A percentile compares a stretch with the other conserved stretches of the same genome.
Conservation (phyloP, 164 flowering plant species). For the Umbilicus rupestris region DNA sequence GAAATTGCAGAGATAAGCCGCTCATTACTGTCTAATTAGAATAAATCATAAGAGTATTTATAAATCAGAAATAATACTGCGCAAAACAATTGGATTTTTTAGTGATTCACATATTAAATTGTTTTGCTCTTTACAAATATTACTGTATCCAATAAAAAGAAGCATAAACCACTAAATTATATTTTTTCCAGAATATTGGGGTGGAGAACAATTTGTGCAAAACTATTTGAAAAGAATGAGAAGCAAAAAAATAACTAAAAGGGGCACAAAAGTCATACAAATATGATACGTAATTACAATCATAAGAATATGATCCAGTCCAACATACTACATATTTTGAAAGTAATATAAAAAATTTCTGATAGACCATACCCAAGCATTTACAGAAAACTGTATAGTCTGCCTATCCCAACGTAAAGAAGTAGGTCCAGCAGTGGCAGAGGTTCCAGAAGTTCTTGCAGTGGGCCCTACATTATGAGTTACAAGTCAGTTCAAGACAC, state of each 20-base stretch:
- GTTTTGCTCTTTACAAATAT: background rate
- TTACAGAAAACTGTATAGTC: constrained; percentile 84
- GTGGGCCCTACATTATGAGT: constrained; percentile 39
- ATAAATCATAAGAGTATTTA: constrained; percentile 2
- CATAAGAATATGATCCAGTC: background rate
- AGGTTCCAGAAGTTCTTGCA: constrained; percentile 48
- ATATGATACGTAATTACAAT: background rate
- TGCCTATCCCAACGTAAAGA: constrained; percentile 75
- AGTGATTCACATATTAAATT: no score
- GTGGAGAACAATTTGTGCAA: background rate
- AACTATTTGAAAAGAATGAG: background rate
- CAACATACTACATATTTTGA: background rate
- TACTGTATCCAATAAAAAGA: background rate
- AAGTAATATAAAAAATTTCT: background rate
- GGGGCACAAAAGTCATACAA: background rate
- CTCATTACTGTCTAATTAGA: no score
- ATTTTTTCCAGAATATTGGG: background rate
- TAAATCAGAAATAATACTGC: no score
- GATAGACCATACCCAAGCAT: constrained; percentile 74
- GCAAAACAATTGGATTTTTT: no score
- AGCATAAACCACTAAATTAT: background rate
- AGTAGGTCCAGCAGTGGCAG: constrained; percentile 38
- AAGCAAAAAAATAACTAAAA: background rate
- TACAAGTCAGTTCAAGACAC: background rate
- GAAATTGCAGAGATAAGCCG: no score